Base-by-base conservation (phyloP, 202 grass and related monocot genomes). In the Carex arenaria region DNA sequence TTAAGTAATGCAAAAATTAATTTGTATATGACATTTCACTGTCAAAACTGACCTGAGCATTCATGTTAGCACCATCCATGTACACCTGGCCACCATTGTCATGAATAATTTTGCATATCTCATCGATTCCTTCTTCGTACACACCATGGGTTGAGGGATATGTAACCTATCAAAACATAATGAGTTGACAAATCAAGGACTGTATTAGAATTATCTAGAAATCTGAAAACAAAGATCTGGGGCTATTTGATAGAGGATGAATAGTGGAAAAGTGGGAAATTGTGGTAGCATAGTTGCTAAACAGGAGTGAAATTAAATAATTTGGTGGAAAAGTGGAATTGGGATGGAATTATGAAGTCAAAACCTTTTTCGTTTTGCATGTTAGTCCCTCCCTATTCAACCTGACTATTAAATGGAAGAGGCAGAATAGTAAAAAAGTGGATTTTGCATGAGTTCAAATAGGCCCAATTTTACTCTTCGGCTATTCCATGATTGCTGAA, bases 21-120 rank as follows among this genome's bases (percentile, higher is more conserved):
- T 78, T 66, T 59, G 26, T 45, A 2, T 70, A 62, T 60, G 61
- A 84, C 26, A 9, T n/a, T 28, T 38, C 4, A 59, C n/a, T 78
- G 73, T 78, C 52, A 90, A 65, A 53, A 82, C 60, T 84, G 83
- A 96, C 96, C 93, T 99, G 96, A 87, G 96, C 96, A 84, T 99
- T 99, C 96, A 99, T 99, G 82, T 99, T 99, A 82, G 96, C 96
- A 56, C 96, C 96, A 72, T 99, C 96, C 96, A 99, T 99, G 77
- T 99, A 99, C 52, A 99, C 96, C 86, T 99, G 93, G 10, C 96
- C 96, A 13, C 93, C 96, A 72, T 99, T 99, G 8, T 96, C 91
- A 69, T 99, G 96, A 92, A 99, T 91, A 61, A 94, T 94, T 83
- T 82, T 99, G 91, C 96, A 99, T 71, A 99, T 99, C 79, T 99